Base-by-base conservation (phyloP, 768 basidiomycete species). In the Panaeolus papilionaceus region DNA sequence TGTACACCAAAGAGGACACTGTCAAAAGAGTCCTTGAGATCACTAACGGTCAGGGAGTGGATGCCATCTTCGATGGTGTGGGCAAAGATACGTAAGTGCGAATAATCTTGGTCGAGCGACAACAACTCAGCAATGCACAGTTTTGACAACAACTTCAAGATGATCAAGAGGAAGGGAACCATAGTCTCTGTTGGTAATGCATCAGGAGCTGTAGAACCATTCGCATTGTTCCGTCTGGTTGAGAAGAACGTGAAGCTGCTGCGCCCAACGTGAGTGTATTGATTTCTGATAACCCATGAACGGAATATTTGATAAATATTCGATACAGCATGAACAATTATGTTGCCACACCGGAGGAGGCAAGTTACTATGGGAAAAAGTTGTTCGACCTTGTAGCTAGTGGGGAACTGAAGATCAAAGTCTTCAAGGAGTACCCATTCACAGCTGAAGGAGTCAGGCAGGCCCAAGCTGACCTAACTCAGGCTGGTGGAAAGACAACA, bases 11-110 rank as follows among this genome's bases (percentile, higher is more conserved):
- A 58, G 92, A 94, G 73, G 85, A 94, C 68, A 91, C 91, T 0
- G 90, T 93, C 11, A 75, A 90, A 70, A 85, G 89, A 54, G 92
- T 93, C 16, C 76, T 90, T 64, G 89, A 92, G 72, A 78, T 95
- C 64, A 95, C 94, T 0, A 87, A 88, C 47, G 93, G 92, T 7
- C 84, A 89, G 71, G 93, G 94, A 16, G 93, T 95, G 4, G 87
- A 97, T 69, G 96, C 88, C 16, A 86, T 95, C 26, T 97, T 92
- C 73, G 97, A 99, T 73, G 97, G 97, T 37, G 95, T 99, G n/a
- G 97, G 97, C 1, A 96, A 93, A 81, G 93, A 95, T 76, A 98
- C 96, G 87, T 96, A 79, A 67, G 92, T 83, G 23, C 38, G 26
- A 66, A 11, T 42, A 66, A 51, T 61, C 16, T 63, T 42, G n/a